A percentile compares a stretch with the other conserved stretches of the same genome.
phyloP scores from a whole-genome alignment of 2,329 filamentous ascomycete genomes.

The Scorias spongiosa region DNA sequence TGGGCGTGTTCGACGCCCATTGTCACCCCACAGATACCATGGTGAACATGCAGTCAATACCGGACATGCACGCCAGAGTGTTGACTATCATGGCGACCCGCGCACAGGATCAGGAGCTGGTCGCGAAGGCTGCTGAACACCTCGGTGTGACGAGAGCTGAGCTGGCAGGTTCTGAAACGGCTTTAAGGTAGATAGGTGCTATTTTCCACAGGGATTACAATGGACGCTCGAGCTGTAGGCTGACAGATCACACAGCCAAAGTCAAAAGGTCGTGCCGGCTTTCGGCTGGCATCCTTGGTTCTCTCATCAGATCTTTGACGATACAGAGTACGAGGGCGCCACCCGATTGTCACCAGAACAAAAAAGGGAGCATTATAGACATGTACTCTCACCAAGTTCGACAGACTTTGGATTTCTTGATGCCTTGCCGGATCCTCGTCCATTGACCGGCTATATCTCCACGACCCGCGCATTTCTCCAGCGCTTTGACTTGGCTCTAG shows the following conservation, averaged over 20 bases:
- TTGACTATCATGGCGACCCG: slow-evolving; percentile 68
- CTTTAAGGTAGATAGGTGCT: slow-evolving; percentile 19
- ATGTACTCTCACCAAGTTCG: slow-evolving; percentile 46
- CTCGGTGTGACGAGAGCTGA: slow-evolving; percentile 31
- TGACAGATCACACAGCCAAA: slow-evolving; percentile 12
- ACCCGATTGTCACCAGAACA: slow-evolving; percentile 24
- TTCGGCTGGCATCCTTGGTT: slow-evolving; percentile 88
- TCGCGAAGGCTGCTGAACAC: slow-evolving; percentile 43
- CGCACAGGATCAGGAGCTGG: slow-evolving; percentile 58
- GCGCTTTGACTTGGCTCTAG: slow-evolving; percentile 46
- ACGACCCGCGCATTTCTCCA: slow-evolving; percentile 42
- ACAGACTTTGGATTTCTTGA: slow-evolving; percentile 34
- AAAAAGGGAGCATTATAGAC: slow-evolving; percentile 46
- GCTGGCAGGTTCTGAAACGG: slow-evolving; percentile 3
- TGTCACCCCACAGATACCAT: slow-evolving; percentile 75
- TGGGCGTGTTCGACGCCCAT: slow-evolving; percentile 62
- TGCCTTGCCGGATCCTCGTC: slow-evolving; percentile 43
- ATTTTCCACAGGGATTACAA: background rate
- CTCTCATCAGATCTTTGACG: slow-evolving; percentile 58
- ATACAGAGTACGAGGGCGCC: slow-evolving; percentile 24
- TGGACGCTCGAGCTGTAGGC: slow-evolving; percentile 16
- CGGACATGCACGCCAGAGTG: slow-evolving; percentile 48
- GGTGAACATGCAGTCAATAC: slow-evolving; percentile 41
- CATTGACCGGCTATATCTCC: slow-evolving; percentile 43
- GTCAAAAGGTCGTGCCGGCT: slow-evolving; percentile 45